These are phyloP conservation scores for Yamadazyma tumulicola DNA, from an alignment of 805 yeast genomes.

Conservation along the genomic window DNA sequence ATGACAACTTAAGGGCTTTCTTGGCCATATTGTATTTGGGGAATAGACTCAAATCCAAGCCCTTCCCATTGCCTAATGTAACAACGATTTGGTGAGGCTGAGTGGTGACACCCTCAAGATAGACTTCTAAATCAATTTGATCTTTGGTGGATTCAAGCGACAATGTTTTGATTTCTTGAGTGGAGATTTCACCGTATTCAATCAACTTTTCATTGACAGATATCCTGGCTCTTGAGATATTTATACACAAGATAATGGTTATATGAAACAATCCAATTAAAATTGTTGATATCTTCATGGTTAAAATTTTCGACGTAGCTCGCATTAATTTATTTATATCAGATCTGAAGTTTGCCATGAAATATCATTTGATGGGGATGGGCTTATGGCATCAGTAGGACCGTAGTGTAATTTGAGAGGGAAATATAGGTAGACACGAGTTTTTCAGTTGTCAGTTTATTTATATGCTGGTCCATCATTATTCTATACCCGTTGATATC, in stretches of 20 bases:
- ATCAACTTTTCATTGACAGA: constrained; percentile 21
- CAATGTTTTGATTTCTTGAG: constrained; percentile 28
- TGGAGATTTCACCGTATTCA: constrained; percentile 27
- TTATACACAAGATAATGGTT: constrained; percentile 29
- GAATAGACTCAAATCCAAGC: constrained; percentile 29
- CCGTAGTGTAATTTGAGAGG: no score
- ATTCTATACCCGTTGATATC: no score
- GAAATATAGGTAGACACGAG: no score
- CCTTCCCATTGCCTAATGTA: constrained; percentile 24
- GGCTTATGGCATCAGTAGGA: no score
- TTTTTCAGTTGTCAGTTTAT: no score
- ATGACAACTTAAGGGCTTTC: constrained; percentile 19
- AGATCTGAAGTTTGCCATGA: no score
- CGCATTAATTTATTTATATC: constrained; percentile 1
- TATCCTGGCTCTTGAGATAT: constrained; percentile 28
- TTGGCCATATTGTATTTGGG: constrained; percentile 23
- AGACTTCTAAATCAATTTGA: constrained; percentile 24
- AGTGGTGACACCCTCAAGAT: constrained; percentile 16
- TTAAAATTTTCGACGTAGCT: constrained; percentile 1
- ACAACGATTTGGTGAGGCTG: constrained; percentile 36
- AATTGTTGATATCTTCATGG: constrained; percentile 6
- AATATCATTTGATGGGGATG: no score
- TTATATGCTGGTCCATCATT: no score
- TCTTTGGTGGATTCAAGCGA: constrained; percentile 30
- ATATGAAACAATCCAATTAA: constrained; percentile 22